Evolutionary conservation across 2,329 filamentous ascomycete genomes (phyloP).

Genomic region (Aspergillus persii): DNA sequence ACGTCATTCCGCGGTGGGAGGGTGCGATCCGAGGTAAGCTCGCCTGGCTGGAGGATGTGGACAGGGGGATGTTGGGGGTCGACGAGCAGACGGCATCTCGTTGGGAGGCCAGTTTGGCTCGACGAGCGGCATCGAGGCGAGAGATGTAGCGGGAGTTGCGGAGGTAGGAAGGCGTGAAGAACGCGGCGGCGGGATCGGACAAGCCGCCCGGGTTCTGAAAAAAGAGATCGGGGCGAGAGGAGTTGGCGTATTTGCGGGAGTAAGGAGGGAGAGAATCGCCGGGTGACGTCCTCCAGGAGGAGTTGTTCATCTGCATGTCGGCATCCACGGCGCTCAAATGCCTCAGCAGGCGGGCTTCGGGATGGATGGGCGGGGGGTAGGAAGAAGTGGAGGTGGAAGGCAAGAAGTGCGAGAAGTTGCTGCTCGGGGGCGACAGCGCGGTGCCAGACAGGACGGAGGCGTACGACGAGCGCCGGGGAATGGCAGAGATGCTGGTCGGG

Average conservation of each 20-base stretch:
- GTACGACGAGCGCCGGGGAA: constrained; percentile 58
- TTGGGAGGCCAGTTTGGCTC: constrained; percentile 55
- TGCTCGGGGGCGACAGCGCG: constrained; percentile 38
- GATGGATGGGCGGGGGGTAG: constrained; percentile 35
- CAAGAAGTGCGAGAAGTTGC: constrained; percentile 55
- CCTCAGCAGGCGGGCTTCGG: constrained; percentile 33
- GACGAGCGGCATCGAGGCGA: constrained; percentile 69
- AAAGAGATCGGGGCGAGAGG: constrained; percentile 30
- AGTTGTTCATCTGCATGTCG: constrained; percentile 51
- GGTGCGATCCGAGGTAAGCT: constrained; percentile 60
- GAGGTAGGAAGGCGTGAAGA: constrained; percentile 81
- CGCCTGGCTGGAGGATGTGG: constrained; percentile 57
- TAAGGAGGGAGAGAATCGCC: constrained; percentile 45
- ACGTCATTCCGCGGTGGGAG: constrained; percentile 73
- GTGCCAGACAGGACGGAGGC: constrained; percentile 60
- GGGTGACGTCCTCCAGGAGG: constrained; percentile 46
- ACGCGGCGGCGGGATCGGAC: constrained; percentile 28
- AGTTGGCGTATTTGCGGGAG: constrained; percentile 47
- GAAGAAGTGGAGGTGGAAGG: constrained; percentile 41
- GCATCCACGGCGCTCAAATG: constrained; percentile 46
- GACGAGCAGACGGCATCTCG: constrained; percentile 49
- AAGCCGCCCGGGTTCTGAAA: constrained; percentile 22
- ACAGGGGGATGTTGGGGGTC: constrained; percentile 38
- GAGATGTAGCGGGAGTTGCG: constrained; percentile 73
- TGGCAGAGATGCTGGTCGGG: constrained; percentile 36